Base-by-base conservation (phyloP, 2,329 filamentous ascomycete species). In the Penicillium olsonii region DNA sequence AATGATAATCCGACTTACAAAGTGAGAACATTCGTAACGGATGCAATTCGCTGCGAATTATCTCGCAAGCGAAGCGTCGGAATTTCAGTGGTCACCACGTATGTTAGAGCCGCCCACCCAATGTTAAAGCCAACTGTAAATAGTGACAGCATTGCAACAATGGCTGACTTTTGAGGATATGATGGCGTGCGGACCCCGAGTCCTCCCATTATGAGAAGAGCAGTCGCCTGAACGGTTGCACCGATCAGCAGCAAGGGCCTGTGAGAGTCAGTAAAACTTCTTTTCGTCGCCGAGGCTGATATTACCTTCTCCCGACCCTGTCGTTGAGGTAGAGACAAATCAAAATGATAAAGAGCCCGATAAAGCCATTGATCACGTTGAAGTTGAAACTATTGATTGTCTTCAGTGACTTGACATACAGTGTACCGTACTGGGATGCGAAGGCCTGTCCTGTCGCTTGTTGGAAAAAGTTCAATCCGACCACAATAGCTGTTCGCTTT, bases 371-470 rank as follows among this genome's bases (percentile, higher is more conserved):
- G 5, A 60, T 59, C 5, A 62, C 11, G 14, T 56, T 48, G 18
- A 57, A 50, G 15, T 34, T 49, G 34, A 57, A 61, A 1, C 56
- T 20, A 52, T 66, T 61, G 35, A 66, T 42, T 6, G 54, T 53
- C 2, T 47, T 43, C 10, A 64, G 43, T 2, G 56, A 54, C 29
- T 58, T 51, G 35, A 66, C 48, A 33, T 53, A 65, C 2, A 65
- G 27, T 2, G 61, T 49, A 4, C 61, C 58, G 40, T 65, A 64
- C 27, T 46, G 45, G 1, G 50, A 48, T 2, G 50, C 37, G 33
- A 63, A 62, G 1, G 53, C 46, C 37, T 57, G 53, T 1, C 61
- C 60, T 15, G 62, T 65, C 1, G 55, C 49, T 37, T 63, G 60
- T 17, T 59, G 48, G 39, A 62, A 63, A 43, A 64, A 60, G 44